Conservation (phyloP, 176 grass and related monocot species). For the Secale cereale region DNA sequence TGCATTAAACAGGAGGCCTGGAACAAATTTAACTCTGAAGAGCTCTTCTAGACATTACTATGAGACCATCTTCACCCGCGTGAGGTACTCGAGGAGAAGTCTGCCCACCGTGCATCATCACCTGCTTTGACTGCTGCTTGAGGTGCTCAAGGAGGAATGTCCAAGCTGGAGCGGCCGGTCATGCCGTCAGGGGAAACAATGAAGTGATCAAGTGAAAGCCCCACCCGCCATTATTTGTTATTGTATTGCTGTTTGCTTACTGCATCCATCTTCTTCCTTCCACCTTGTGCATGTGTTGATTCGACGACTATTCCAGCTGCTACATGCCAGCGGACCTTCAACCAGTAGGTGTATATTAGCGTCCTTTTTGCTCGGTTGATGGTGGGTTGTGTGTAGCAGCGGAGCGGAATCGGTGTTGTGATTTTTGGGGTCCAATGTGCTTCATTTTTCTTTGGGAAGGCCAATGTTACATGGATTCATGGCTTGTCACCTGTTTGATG, state of each 20-base stretch:
- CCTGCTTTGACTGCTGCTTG: background rate
- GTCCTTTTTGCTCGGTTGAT: conserved; percentile 35
- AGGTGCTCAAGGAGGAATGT: background rate
- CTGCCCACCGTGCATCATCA: background rate
- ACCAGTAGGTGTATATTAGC: conserved; percentile 40
- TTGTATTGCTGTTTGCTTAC: conserved; percentile 17
- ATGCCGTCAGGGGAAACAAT: background rate
- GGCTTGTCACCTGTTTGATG: conserved; percentile 16
- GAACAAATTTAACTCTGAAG: conserved; percentile 77
- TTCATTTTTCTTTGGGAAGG: background rate
- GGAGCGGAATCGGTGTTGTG: background rate
- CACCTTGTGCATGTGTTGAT: conserved; percentile 25
- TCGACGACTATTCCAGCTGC: conserved; percentile 20
- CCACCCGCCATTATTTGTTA: background rate
- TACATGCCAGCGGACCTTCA: conserved; percentile 19
- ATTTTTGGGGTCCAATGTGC: conserved; percentile 4
- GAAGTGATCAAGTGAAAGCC: conserved; percentile 23
- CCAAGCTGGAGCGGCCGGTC: background rate
- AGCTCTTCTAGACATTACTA: conserved; percentile 45
- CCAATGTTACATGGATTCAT: conserved; percentile 13
- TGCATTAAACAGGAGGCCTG: conserved; percentile 61
- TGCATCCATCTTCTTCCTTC: conserved; percentile 12
- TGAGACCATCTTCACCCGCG: background rate
- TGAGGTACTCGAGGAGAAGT: background rate
- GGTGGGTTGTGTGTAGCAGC: conserved; percentile 16